Evolutionary conservation across 179 eudicot genomes (phyloP), one percentile per base, ranked within the genome.

Genomic region (Carnegiea gigantea): DNA sequence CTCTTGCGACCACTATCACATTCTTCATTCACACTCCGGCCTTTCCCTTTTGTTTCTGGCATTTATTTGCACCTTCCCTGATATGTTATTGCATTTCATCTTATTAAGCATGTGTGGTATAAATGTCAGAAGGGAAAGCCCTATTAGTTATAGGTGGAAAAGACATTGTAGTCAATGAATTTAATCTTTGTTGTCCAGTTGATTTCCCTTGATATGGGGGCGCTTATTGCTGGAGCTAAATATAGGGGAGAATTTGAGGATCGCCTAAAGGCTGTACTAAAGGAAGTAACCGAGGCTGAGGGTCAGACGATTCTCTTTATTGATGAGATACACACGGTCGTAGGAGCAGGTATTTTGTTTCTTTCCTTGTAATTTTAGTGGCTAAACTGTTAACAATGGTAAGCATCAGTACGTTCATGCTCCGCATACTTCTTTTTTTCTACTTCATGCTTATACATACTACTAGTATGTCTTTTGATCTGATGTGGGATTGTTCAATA

Each of bases 241-340:
- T 97, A 89, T 78, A 95, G 99, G 40, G 99, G 99, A 57, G 98
- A 95, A 77, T 97, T 97, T 83, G 99, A 97, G 86, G 99, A 97
- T 84, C 88, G 99, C 30, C 86, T 97, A 60, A 97, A 97, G 84
- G 98, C 98, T 79, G 98, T 97, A 71, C 84, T 97, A 75, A 90
- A 90, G 89, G 98, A 97, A 88, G 99, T 97, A 44, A 95, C 96
- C 28, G 99, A 94, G 2, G 94, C 99, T 23, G 98, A 96, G 77
- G 99, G 99, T 24, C 98, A 92, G 86, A 94, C 86, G 73, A 79
- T 96, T 76, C 97, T 96, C 70, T 95, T 95, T 77, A 96, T 96
- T 81, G 99, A 94, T 83, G 99, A 96, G 90, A 96, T 96, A 74
- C 99, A 96, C 83, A 94, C 97, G 18, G 98, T 96, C 76, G 98